Evolutionary conservation across 768 basidiomycete species (phyloP), one percentile per base, ranked within the genome.

Genomic region (Collybia mongolica): DNA sequence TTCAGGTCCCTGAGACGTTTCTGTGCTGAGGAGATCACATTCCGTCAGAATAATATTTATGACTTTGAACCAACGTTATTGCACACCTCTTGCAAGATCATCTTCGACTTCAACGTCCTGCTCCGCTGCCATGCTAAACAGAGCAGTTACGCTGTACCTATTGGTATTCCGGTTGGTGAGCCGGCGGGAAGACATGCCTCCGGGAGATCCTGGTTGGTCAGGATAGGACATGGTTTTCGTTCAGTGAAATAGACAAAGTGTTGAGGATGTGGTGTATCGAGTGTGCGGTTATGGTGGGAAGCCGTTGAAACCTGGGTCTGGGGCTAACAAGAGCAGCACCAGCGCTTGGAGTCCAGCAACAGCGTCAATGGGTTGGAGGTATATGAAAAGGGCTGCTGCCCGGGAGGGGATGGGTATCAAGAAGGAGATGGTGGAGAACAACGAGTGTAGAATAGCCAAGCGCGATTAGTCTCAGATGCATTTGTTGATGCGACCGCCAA

Each of bases 71-170:
- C 40, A 42, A 46, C 28, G 48, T 48, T 22, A 44, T n/a, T 39
- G 74, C 84, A 55, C 60, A 92, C 93, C 93, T 80, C 93, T 77
- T 5, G 96, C 93, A 51, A 98, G 74, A 67, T 98, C 96, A 68
- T 98, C 96, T 66, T 97, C 94, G 39, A 98, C 90, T 68, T 98
- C 96, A 9, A 94, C 88, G 66, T 98, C 96, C 75, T 98, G 94
- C 72, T 98, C 96, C 29, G 96, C 96, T 11, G 95, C 96, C 88
- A 98, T 94, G 62, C 90, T 93, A 67, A 96, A 98, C 58, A 98
- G 77, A 22, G 93, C 93, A 44, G 91, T 98, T 35, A 98, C 95
- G 67, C 88, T 91, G 72, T 97, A 96, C 51, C 95, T 87, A 72
- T 97, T 96, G 57, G 92, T 95, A 67, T 93, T 97, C 67, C 95